phyloP scores from a whole-genome alignment of 257 asterid species.

The Solanum ossicruentum region DNA sequence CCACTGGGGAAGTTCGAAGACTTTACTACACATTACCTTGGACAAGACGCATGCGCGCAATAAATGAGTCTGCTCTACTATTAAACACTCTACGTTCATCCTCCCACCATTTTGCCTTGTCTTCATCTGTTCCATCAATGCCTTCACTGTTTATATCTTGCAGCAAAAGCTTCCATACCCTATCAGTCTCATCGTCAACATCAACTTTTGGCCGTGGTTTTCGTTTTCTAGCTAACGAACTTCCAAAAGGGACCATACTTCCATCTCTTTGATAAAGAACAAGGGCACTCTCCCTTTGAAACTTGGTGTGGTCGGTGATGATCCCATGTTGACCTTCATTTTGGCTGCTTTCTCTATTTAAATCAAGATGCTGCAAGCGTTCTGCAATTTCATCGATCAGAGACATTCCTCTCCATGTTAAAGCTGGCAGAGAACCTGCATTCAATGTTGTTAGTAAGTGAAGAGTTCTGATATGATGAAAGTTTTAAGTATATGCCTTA shows the following conservation, averaged over 20 bases:
- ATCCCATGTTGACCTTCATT: conserved; percentile 19
- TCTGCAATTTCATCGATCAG: conserved; percentile 38
- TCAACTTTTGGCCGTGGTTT: conserved; percentile 54
- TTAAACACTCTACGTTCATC: conserved; percentile 34
- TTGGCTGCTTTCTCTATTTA: conserved; percentile 27
- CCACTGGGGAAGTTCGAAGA: background rate
- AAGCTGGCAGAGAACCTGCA: conserved; percentile 54
- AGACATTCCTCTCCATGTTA: conserved; percentile 34
- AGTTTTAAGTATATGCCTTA: conserved; percentile 1
- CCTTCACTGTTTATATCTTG: conserved; percentile 44
- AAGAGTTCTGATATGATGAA: background rate
- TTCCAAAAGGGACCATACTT: conserved; percentile 46
- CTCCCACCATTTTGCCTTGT: conserved; percentile 44
- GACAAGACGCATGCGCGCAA: conserved; percentile 50
- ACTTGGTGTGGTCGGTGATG: conserved; percentile 14
- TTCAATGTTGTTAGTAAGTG: background rate
- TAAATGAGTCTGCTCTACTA: conserved; percentile 43
- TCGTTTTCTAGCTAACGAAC: conserved; percentile 36
- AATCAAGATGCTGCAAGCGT: conserved; percentile 37
- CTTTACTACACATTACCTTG: conserved; percentile 20
- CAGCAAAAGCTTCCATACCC: conserved; percentile 45
- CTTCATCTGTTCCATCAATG: conserved; percentile 35
- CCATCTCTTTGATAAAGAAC: conserved; percentile 64
- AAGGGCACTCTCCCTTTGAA: conserved; percentile 38
- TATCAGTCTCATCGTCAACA: conserved; percentile 37